These are phyloP conservation scores for Nannizzia gypsea DNA, from an alignment of 2,329 filamentous ascomycete genomes.

Conservation along the genomic window DNA sequence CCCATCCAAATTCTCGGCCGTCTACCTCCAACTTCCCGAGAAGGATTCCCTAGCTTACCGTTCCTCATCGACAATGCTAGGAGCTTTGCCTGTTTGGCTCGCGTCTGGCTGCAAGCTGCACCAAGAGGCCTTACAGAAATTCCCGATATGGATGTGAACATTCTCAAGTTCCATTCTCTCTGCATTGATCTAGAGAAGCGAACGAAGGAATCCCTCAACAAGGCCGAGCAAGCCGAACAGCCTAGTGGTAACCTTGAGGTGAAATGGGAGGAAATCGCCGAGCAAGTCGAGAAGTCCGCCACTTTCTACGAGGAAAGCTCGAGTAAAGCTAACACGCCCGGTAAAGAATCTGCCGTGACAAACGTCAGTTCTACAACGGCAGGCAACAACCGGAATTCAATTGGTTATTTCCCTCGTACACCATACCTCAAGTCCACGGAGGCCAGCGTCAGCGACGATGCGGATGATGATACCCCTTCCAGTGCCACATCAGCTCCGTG, in stretches of 20 bases:
- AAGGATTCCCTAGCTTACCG: conserved; percentile 86
- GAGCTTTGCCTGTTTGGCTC: conserved; percentile 72
- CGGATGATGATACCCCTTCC: conserved; percentile 36
- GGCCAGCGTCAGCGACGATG: conserved; percentile 21
- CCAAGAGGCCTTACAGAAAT: conserved; percentile 30
- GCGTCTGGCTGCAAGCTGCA: conserved; percentile 38
- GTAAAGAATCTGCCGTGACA: conserved; percentile 23
- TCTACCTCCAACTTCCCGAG: conserved; percentile 64
- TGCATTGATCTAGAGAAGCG: conserved; percentile 33
- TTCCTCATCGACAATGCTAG: conserved; percentile 84
- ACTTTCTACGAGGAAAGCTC: conserved; percentile 33
- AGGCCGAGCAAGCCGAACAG: conserved; percentile 38
- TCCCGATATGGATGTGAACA: conserved; percentile 27
- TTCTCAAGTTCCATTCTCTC: conserved; percentile 34
- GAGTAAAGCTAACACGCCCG: conserved; percentile 29
- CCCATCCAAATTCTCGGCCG: conserved; percentile 81
- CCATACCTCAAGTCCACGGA: conserved; percentile 30
- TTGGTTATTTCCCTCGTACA: conserved; percentile 31
- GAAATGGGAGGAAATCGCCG: conserved; percentile 40
- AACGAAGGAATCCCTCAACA: conserved; percentile 35
- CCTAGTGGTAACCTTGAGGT: conserved; percentile 36
- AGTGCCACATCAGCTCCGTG: conserved; percentile 34
- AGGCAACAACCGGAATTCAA: conserved; percentile 30
- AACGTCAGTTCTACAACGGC: conserved; percentile 20
- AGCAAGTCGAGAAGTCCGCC: conserved; percentile 35